Base-by-base conservation (phyloP, 2,329 filamentous ascomycete genomes). In the Teratosphaeria gauchensis region DNA sequence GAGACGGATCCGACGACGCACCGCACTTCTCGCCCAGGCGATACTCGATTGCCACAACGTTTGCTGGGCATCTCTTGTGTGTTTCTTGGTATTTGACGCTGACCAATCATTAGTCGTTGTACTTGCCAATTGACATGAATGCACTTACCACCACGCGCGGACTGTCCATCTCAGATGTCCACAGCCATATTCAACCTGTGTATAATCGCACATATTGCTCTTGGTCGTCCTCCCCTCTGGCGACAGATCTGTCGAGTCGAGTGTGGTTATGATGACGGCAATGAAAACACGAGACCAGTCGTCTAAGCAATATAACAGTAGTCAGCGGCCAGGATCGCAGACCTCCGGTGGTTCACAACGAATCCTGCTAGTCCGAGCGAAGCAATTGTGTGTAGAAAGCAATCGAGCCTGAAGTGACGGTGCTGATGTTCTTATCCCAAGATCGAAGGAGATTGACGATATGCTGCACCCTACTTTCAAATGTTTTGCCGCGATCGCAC, bases 151-250 rank as follows among this genome's bases (percentile, higher is more conserved):
- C 81, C 81, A 83, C 19, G 79, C 79, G 62, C 79, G 75, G 53
- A 83, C 81, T 8, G 78, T 79, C 64, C 78, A 83, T 35, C 81
- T 76, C 59, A 80, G 71, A 69, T 84, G 81, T 55, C 75, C 76
- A 70, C 81, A 84, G 48, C 76, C 74, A 67, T 81, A 84, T 61
- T 82, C 78, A 57, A 84, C 81, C 70, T 83, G 78, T 24, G 78
- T 83, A 64, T 83, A 83, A 68, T 83, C 80, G 69, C 81, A 84
- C 81, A 84, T 53, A 32, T 35, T 55, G 54, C 24, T 19, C 11
- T 8, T 8, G 7, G 42, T 48, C 42, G 42, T 21, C 42, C 19
- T 48, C 3, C 7, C 4, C 16, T 21, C n/a, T 3, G 2, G 2
- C 19, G 16, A 48, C 6, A 14, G 42, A 7, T 48, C 4, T 21